These are phyloP conservation scores for Caryopteris hybrid DNA, from an alignment of 305 asterid genomes.

Conservation along the genomic window DNA sequence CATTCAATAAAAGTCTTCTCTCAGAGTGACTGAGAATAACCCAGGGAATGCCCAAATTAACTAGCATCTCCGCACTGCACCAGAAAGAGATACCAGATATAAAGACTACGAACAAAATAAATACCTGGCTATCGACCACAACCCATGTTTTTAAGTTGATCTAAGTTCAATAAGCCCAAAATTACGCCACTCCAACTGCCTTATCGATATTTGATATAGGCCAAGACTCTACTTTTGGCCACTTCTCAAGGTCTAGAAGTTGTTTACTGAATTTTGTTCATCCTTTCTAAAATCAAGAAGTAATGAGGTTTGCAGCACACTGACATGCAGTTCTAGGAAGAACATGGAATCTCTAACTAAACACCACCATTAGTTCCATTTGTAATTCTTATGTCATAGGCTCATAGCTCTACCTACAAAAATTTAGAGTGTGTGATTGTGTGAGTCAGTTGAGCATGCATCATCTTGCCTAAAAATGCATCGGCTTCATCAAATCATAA, in stretches of 20 bases:
- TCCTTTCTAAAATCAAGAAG: neutral
- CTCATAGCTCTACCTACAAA: neutral
- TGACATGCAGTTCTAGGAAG: neutral
- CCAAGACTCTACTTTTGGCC: neutral
- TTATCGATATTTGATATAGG: neutral
- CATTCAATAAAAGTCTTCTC: neutral
- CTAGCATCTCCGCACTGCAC: slow-evolving; percentile 8
- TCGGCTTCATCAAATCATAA: neutral
- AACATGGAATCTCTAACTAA: neutral
- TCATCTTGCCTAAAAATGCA: neutral
- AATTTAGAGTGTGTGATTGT: neutral
- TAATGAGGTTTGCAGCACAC: neutral
- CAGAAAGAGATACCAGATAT: neutral
- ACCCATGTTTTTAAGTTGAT: too few relatives aligned
- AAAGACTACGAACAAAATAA: neutral
- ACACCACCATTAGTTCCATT: neutral
- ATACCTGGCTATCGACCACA: too few relatives aligned
- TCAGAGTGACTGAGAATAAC: slow-evolving; percentile 5
- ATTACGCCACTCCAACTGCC: too few relatives aligned
- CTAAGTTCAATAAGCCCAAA: too few relatives aligned
- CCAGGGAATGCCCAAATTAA: neutral
- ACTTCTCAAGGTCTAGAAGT: neutral
- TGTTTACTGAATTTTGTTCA: neutral
- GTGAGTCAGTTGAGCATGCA: neutral
- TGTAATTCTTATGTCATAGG: neutral